Evolutionary conservation across 805 yeast genomes (phyloP), one percentile per base, ranked within the genome.

Genomic region (Myxozyma sirexii): DNA sequence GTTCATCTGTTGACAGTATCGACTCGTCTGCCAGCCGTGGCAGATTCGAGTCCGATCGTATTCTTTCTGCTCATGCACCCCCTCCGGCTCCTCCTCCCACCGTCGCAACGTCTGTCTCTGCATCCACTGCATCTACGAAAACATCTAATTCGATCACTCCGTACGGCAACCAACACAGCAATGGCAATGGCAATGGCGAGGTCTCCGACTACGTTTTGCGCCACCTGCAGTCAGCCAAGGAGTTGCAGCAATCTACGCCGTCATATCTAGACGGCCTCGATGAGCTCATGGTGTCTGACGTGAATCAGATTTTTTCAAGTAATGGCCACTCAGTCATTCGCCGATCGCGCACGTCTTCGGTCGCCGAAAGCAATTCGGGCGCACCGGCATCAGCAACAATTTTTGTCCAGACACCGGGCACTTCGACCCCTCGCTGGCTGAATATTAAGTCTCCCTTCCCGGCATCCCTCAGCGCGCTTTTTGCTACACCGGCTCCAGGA

Each of bases 341-440:
- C 21, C 55, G 29, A 15, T 55, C 59, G 4, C 44, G 48, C 21
- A 31, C 49, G 17, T 44, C 61, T 8, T 13, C 50, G 17, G 27
- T 24, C 47, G 46, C 56, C n/a, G 51, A 19, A 21, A 33, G 17
- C 29, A 47, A 21, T 27, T 4, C 41, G 6, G 38, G 39, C 15
- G 51, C 21, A 15, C 39, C 48, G 23, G 29, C 54, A 2, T 44
- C 60, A 15, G 59, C 63, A 1, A 31, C 60, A 3, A 41, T 56
- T 12, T 48, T 49, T 21, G 56, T 55, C 15, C 60, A 59, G 23
- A 59, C 60, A 3, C 60, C 60, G 17, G 57, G 57, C 17, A 29
- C 39, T 23, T 4, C 60, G 37, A 59, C 60, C 12, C 63, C 63
- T 15, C 53, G 63, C 29, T 56, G 56, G 63, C 51, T 59, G 15